phyloP scores from a whole-genome alignment of 164 flowering plant species.

The Magnolia kwangsiensis region DNA sequence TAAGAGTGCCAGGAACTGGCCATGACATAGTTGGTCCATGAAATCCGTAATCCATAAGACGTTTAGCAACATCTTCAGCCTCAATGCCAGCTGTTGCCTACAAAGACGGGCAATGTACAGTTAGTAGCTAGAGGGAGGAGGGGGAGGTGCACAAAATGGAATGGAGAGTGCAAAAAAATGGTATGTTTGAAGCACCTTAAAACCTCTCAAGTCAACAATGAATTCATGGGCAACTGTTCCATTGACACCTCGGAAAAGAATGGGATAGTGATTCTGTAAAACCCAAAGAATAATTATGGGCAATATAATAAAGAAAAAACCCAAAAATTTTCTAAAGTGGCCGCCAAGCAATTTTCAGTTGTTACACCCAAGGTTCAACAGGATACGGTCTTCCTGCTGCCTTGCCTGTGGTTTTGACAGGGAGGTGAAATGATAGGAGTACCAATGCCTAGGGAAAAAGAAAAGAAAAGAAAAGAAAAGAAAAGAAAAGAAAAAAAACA shows the following conservation, averaged over 20 bases:
- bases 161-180: neutral
- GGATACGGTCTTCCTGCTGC: no score
- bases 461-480: no score
- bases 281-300: neutral
- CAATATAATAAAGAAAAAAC: neutral
- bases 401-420: no score
- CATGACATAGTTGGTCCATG: slow-evolving; percentile 99
- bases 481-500: no score
- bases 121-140: neutral
- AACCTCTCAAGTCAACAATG: slow-evolving; percentile 87
- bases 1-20: slow-evolving; percentile 99
- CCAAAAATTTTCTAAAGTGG: no score
- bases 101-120: slow-evolving; percentile 6
- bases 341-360: no score
- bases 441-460: no score
- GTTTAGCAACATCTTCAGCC: slow-evolving; percentile 97
- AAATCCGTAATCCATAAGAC: slow-evolving; percentile 97
- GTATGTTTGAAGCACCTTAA: slow-evolving; percentile 54
- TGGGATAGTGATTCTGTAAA: slow-evolving; percentile 73
- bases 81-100: slow-evolving; percentile 93
- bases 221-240: slow-evolving; percentile 98
- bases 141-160: neutral
- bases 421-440: no score
- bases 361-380: no score
- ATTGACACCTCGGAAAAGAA: slow-evolving; percentile 98